Evolutionary conservation across 1,284 basidiomycete genomes (phyloP).

Genomic region (Gastroboletus turbinatus): DNA sequence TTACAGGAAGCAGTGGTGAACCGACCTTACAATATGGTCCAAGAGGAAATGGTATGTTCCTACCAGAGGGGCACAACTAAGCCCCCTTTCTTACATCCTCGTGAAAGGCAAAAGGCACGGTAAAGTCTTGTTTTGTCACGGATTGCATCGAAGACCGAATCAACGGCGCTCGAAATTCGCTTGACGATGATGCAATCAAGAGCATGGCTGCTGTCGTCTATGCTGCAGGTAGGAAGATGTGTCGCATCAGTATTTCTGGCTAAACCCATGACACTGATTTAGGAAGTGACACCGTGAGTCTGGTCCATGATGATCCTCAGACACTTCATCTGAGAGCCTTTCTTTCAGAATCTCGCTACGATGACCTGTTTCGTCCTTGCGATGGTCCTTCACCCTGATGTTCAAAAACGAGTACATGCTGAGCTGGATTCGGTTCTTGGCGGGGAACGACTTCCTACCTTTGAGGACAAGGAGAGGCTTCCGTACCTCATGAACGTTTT

Average conservation of each 20-base stretch:
- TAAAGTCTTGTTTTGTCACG: slow-evolving; percentile 3
- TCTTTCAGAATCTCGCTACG: slow-evolving; percentile 1
- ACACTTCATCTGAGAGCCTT: neutral
- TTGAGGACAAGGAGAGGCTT: slow-evolving; percentile 3
- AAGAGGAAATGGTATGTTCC: neutral
- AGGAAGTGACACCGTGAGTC: slow-evolving; percentile 8
- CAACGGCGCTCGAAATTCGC: neutral
- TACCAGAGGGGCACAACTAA: neutral
- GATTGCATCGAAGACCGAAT: slow-evolving; percentile 7
- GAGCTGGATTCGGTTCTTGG: slow-evolving; percentile 2
- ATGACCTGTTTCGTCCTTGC: slow-evolving; percentile 4
- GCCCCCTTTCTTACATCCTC: neutral
- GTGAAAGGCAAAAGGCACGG: neutral
- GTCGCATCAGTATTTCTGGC: neutral
- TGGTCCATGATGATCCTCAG: neutral
- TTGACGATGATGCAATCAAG: slow-evolving; percentile 1
- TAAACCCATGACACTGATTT: neutral
- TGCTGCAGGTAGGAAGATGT: neutral
- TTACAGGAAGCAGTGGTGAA: slow-evolving; percentile 6
- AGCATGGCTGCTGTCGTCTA: slow-evolving; percentile 8
- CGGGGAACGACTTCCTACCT: slow-evolving; percentile 2
- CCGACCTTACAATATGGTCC: slow-evolving; percentile 3
- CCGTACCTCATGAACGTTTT: slow-evolving; percentile 7
- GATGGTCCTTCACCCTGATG: slow-evolving; percentile 2
- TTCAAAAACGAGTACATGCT: slow-evolving; percentile 1